A percentile compares a stretch with the other conserved stretches of the same genome.
Evolutionary conservation across 257 asterid species (phyloP).

Genomic region (Rhazya stricta): DNA sequence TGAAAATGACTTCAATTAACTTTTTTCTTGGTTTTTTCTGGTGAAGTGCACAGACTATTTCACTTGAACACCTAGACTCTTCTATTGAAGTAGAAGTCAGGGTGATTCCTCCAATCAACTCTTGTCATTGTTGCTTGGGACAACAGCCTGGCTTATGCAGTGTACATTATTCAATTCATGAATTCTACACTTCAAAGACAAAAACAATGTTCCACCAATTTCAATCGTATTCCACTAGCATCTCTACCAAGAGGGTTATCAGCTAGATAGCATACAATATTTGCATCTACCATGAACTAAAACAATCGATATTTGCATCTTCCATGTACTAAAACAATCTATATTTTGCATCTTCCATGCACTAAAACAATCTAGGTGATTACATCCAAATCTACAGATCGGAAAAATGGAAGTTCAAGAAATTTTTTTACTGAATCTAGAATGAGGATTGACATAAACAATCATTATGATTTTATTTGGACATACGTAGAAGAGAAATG

Average conservation of each 20-base stretch:
- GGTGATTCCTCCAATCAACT: neutral
- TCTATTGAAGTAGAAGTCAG: neutral
- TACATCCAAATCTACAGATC: neutral
- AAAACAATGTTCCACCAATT: neutral
- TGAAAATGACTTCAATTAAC: neutral
- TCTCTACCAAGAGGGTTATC: neutral
- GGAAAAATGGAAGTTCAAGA: neutral
- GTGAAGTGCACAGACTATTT: neutral
- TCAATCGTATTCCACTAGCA: neutral
- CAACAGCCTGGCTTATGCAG: neutral
- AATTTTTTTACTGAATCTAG: neutral
- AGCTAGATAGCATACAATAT: neutral
- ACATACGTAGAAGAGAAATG: neutral
- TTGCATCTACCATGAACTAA: neutral
- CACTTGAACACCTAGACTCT: neutral
- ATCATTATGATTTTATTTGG: neutral
- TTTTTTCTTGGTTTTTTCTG: neutral
- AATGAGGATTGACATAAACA: neutral
- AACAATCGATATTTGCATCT: neutral
- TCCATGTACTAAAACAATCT: neutral
- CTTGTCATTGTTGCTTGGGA: neutral
- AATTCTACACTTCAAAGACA: neutral
- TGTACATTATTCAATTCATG: neutral
- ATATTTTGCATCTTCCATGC: neutral
- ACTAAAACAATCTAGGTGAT: no score